Evolutionary conservation across 169 alveolate species (phyloP), one percentile per base, ranked within the genome.

Genomic region (Cryptosporidium ryanae): DNA sequence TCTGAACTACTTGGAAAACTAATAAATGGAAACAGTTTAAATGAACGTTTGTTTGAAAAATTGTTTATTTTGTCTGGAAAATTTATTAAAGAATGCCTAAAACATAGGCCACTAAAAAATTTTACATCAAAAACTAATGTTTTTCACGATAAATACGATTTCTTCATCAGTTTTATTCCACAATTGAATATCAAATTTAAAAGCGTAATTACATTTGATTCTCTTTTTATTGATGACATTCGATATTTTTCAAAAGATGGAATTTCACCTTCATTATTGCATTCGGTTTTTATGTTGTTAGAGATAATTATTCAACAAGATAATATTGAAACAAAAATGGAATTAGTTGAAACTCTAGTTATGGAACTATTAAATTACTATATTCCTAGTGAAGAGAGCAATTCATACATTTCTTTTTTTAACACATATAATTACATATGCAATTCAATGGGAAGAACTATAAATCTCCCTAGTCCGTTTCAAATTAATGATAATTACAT

Each of bases 101-200:
- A 54, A 21, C 13, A 54, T 12, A 54, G 13, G 29, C 38, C 15
- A 29, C 52, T 23, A 23, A 70, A 15, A 31, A 0, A 0, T 18
- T 6, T n/a, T 10, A 52, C 1, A 15, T 12, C n/a, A 4, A 66
- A 31, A 46, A 25, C 55, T 7, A 64, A 70, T 64, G 7, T 70
- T 32, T 70, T 32, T 27, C 34, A 70, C 38, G 84, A 70, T 55
- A 55, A 70, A 5, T 21, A 21, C 2, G 84, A 70, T 15, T n/a
- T 70, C 0, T 50, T 70, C 50, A 27, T 50, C 18, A 70, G 52
- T 17, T 15, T 70, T 29, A 38, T 55, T 7, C 29, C 52, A 15
- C 31, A 50, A 52, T 54, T 70, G 38, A 70, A 18, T 43, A 54
- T 50, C 0, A 70, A 25, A n/a, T 50, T 67, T 10, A 2, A 18